phyloP scores from a whole-genome alignment of 2,329 filamentous ascomycete genomes.

The Phaeophleospora eucalypticola region DNA sequence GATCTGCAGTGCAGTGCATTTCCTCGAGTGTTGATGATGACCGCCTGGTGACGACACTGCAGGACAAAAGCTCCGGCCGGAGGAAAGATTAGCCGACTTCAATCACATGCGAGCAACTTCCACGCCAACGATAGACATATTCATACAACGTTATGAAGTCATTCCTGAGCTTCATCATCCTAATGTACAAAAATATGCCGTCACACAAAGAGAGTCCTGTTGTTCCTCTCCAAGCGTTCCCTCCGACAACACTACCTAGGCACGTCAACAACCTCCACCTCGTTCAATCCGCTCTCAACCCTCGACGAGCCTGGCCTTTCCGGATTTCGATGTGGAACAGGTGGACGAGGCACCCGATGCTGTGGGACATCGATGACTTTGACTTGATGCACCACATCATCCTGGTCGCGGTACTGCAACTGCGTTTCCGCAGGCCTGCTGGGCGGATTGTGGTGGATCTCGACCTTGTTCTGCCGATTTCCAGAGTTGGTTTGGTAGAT shows the following conservation, averaged over 20 bases:
- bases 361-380: slow-evolving; percentile 16
- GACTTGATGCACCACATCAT: slow-evolving; percentile 19
- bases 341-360: neutral
- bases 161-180: too few relatives aligned
- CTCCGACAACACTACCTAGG: too few relatives aligned
- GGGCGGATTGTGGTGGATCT: slow-evolving; percentile 21
- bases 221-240: too few relatives aligned
- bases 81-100: neutral
- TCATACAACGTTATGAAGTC: too few relatives aligned
- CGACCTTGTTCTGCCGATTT: slow-evolving; percentile 9
- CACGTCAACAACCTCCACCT: neutral
- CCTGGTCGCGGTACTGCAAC: slow-evolving; percentile 17
- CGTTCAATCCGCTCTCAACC: neutral
- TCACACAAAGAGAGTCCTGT: too few relatives aligned
- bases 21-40: too few relatives aligned
- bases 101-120: too few relatives aligned
- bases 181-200: too few relatives aligned
- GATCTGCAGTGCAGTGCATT: neutral
- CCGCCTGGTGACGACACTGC: neutral
- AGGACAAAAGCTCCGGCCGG: neutral
- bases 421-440: slow-evolving; percentile 14
- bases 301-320: neutral
- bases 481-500: neutral
- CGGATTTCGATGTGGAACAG: neutral
- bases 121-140: too few relatives aligned